Conservation (phyloP, 768 basidiomycete species). For the Boletales sp. region DNA sequence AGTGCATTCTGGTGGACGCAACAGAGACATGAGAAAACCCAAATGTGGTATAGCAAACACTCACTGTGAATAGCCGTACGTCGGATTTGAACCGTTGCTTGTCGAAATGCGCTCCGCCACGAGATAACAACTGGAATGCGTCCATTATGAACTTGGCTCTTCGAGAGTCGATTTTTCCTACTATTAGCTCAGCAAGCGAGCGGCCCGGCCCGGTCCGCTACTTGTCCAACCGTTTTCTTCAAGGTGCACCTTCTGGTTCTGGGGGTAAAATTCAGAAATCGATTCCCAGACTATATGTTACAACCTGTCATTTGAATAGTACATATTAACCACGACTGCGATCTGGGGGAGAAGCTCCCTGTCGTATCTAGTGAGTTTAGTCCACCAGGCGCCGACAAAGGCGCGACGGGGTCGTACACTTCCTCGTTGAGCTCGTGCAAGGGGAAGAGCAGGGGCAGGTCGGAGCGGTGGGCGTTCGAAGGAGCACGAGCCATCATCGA, state of each 20-base stretch:
- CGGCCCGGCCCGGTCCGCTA: neutral
- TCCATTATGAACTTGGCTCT: constrained; percentile 44
- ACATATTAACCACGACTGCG: constrained; percentile 37
- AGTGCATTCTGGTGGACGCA: constrained; percentile 22
- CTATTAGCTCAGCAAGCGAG: constrained; percentile 10
- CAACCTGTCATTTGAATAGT: neutral
- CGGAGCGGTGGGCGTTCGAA: constrained; percentile 32
- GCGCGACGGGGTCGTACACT: constrained; percentile 78
- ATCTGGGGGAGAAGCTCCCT: constrained; percentile 77
- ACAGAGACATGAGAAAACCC: constrained; percentile 2
- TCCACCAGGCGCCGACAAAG: constrained; percentile 83
- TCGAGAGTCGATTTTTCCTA: neutral
- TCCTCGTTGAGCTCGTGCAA: constrained; percentile 54
- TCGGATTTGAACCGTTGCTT: constrained; percentile 71
- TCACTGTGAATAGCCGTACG: constrained; percentile 65
- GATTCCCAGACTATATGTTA: no score
- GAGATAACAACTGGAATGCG: constrained; percentile 85
- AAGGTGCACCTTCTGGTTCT: no score
- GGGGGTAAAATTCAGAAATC: no score
- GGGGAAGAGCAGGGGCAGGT: constrained; percentile 54
- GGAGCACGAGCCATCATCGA: neutral
- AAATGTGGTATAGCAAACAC: constrained; percentile 7
- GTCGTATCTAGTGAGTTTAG: constrained; percentile 78
- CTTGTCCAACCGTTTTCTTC: no score
- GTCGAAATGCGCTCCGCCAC: constrained; percentile 81